A percentile compares a stretch with the other conserved stretches of the same genome.
phyloP scores from a whole-genome alignment of 2,329 filamentous ascomycete genomes.

The Colletotrichum destructivum region DNA sequence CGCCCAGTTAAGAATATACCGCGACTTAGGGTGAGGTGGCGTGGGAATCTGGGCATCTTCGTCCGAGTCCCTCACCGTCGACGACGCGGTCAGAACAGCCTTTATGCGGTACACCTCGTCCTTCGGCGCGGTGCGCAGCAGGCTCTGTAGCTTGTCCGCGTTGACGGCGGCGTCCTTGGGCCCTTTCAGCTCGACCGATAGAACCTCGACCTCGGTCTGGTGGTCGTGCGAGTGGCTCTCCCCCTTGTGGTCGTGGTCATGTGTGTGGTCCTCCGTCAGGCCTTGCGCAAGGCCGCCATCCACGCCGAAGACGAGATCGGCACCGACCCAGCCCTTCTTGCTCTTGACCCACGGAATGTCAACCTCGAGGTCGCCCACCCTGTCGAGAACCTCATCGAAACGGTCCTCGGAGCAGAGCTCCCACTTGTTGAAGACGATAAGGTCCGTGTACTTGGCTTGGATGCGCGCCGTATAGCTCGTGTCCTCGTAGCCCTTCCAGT shows the following conservation, averaged over 20 bases:
- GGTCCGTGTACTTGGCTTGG: conserved; percentile 90
- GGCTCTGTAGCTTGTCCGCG: conserved; percentile 73
- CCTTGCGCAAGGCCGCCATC: conserved; percentile 82
- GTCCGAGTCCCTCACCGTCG: conserved; percentile 66
- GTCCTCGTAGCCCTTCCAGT: conserved; percentile 94
- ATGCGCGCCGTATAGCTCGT: conserved; percentile 90
- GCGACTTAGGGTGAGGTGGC: conserved; percentile 50
- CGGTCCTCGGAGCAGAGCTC: conserved; percentile 80
- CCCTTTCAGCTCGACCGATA: conserved; percentile 81
- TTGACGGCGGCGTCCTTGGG: conserved; percentile 60
- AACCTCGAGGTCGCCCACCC: conserved; percentile 84
- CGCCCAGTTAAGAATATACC: conserved; percentile 98
- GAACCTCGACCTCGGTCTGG: conserved; percentile 93
- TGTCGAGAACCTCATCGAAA: conserved; percentile 84
- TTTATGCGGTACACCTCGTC: conserved; percentile 98
- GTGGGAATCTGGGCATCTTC: conserved; percentile 56
- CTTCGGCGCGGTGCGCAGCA: conserved; percentile 84
- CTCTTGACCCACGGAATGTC: conserved; percentile 90
- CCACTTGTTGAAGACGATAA: conserved; percentile 96
- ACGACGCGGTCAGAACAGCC: conserved; percentile 68
- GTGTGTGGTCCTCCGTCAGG: conserved; percentile 59
- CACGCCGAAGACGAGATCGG: conserved; percentile 87
- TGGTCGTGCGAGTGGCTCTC: conserved; percentile 63
- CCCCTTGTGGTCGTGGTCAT: conserved; percentile 55
- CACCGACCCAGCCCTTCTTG: conserved; percentile 82